phyloP scores from a whole-genome alignment of 1,284 basidiomycete species.

The Naganishia sp. region DNA sequence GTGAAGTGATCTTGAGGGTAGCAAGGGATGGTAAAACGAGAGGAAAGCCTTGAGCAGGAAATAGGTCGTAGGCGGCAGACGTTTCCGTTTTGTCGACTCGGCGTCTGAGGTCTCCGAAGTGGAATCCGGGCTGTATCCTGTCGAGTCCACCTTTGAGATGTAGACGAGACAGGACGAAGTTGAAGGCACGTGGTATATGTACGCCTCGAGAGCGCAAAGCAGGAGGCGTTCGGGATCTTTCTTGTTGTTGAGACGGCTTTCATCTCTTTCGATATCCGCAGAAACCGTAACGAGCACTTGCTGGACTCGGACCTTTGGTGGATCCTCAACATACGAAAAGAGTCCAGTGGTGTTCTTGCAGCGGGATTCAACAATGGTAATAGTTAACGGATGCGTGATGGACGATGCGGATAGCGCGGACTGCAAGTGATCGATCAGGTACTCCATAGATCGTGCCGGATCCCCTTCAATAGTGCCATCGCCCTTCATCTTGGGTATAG shows the following conservation, averaged over 20 bases:
- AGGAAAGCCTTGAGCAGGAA: conserved; percentile 61
- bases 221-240: conserved; percentile 58
- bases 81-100: not conserved
- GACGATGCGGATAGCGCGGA: conserved; percentile 57
- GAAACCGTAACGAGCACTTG: conserved; percentile 68
- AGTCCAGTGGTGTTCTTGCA: conserved; percentile 61
- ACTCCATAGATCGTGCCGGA: conserved; percentile 35
- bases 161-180: conserved; percentile 72
- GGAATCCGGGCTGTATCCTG: conserved; percentile 64
- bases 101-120: conserved; percentile 60
- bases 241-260: not conserved
- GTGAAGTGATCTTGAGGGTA: not conserved
- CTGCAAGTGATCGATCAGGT: conserved; percentile 68
- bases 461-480: too few species aligned
- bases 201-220: conserved; percentile 78
- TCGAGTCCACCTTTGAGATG: conserved; percentile 91
- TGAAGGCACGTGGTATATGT: conserved; percentile 64
- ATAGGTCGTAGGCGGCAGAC: conserved; percentile 20
- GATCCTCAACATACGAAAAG: conserved; percentile 67
- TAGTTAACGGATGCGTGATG: conserved; percentile 63
- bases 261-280: conserved; percentile 55
- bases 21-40: conserved; percentile 60
- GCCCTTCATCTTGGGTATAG: too few species aligned
- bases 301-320: conserved; percentile 57
- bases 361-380: conserved; percentile 72